These are phyloP conservation scores for Neurospora sp. DNA, from an alignment of 495 filamentous ascomycete genomes.

Conservation along the genomic window DNA sequence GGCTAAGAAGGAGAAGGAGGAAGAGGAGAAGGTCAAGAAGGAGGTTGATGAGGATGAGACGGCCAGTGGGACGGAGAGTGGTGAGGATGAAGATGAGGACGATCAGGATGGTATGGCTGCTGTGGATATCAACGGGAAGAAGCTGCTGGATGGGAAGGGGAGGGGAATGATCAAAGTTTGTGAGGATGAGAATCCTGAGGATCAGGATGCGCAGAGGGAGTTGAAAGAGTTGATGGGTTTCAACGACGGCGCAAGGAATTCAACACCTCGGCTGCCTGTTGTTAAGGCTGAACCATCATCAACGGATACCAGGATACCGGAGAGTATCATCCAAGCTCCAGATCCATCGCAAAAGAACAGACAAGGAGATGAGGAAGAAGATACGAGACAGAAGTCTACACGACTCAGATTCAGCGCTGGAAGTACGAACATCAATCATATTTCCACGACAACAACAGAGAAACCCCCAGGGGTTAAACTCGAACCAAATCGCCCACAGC, in stretches of 20 bases:
- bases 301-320: background rate
- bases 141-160: constrained; percentile 50
- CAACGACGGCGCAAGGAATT: background rate
- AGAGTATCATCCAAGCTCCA: background rate
- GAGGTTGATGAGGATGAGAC: constrained; percentile 30
- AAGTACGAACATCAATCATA: background rate
- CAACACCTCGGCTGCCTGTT: background rate
- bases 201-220: constrained; percentile 50
- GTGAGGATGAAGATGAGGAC: constrained; percentile 31
- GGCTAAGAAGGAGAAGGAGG: constrained; percentile 35
- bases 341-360: background rate
- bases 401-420: background rate
- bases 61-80: constrained; percentile 26
- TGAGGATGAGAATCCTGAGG: constrained; percentile 54
- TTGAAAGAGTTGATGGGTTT: constrained; percentile 43
- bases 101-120: constrained; percentile 22
- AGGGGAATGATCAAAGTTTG: constrained; percentile 58
- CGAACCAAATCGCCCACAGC: background rate
- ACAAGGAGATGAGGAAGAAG: too few relatives aligned
- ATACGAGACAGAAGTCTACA: background rate
- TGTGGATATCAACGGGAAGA: constrained; percentile 48
- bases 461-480: background rate
- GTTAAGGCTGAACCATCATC: background rate
- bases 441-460: background rate
- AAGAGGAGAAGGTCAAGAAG: constrained; percentile 11